Evolutionary conservation across 345 rosid genomes (phyloP).

Genomic region (Clarkia xantiana): DNA sequence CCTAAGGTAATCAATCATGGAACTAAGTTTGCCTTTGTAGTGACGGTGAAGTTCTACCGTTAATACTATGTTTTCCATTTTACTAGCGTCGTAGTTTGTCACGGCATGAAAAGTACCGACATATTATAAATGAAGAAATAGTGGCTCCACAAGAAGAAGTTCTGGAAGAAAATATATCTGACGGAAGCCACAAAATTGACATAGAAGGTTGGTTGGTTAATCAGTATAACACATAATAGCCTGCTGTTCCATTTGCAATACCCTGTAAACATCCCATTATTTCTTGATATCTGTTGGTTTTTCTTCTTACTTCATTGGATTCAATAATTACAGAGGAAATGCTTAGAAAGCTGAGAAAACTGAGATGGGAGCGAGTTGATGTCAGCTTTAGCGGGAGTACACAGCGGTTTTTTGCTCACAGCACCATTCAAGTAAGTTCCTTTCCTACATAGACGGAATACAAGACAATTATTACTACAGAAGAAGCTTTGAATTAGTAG

Average conservation of each 20-base stretch:
- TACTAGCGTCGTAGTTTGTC: conserved; percentile 32
- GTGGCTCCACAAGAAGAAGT: conserved; percentile 16
- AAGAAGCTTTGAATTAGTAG: too few species aligned
- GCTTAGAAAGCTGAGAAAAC: conserved; percentile 44
- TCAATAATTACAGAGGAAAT: conserved; percentile 42
- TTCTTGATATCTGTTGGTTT: too few species aligned
- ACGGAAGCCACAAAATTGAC: conserved; percentile 17
- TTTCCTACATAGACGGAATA: background rate
- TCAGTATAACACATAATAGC: background rate
- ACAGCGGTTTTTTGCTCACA: conserved; percentile 60
- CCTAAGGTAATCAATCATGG: conserved; percentile 39
- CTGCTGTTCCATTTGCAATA: background rate
- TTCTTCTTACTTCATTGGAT: background rate
- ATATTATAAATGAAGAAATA: conserved; percentile 36
- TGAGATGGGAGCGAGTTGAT: conserved; percentile 74
- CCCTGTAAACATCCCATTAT: too few species aligned
- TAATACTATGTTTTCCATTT: conserved; percentile 4
- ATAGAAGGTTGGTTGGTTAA: conserved; percentile 41
- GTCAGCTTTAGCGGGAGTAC: conserved; percentile 63
- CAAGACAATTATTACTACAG: too few species aligned
- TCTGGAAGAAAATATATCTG: conserved; percentile 11
- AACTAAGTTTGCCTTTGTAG: conserved; percentile 1
- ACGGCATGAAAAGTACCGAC: conserved; percentile 43
- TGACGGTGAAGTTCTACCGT: background rate
- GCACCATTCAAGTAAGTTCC: conserved; percentile 60